A percentile compares a stretch with the other conserved stretches of the same genome.
Evolutionary conservation across 805 yeast species (phyloP).

Genomic region (Cyberlindnera saturnus): DNA sequence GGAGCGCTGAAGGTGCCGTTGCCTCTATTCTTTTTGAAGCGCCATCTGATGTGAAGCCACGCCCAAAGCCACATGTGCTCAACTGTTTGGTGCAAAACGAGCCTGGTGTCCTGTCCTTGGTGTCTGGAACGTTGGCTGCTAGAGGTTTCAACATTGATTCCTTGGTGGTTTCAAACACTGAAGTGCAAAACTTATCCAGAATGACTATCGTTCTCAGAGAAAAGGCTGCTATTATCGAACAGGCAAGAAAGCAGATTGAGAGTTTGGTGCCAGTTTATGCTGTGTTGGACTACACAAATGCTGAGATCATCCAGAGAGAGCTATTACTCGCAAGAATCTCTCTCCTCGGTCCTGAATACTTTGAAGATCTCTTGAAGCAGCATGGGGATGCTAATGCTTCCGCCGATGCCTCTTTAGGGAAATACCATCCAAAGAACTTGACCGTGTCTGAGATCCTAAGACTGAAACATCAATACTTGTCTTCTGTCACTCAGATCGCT

Average conservation of each 20-base stretch:
- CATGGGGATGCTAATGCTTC: conserved; percentile 43
- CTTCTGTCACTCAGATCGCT: conserved; percentile 74
- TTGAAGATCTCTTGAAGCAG: conserved; percentile 86
- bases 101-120: conserved; percentile 93
- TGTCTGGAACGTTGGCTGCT: conserved; percentile 94
- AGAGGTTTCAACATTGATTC: conserved; percentile 98
- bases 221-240: conserved; percentile 94
- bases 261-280: conserved; percentile 98
- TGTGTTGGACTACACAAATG: conserved; percentile 86
- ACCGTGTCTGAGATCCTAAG: conserved; percentile 90
- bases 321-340: conserved; percentile 87
- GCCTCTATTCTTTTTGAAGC: conserved; percentile 93
- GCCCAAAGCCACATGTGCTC: conserved; percentile 79
- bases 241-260: conserved; percentile 96
- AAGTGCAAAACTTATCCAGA: conserved; percentile 88
- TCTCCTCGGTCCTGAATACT: conserved; percentile 95
- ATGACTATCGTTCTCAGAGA: conserved; percentile 96
- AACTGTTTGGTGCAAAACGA: conserved; percentile 98
- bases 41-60: conserved; percentile 48
- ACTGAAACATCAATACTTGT: conserved; percentile 86
- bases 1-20: conserved; percentile 97
- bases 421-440: conserved; percentile 82
- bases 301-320: conserved; percentile 89
- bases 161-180: conserved; percentile 92
- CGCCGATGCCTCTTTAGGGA: conserved; percentile 28